Evolutionary conservation across 177 flowering plant species (phyloP).

Genomic region (Tripterygium wilfordii): DNA sequence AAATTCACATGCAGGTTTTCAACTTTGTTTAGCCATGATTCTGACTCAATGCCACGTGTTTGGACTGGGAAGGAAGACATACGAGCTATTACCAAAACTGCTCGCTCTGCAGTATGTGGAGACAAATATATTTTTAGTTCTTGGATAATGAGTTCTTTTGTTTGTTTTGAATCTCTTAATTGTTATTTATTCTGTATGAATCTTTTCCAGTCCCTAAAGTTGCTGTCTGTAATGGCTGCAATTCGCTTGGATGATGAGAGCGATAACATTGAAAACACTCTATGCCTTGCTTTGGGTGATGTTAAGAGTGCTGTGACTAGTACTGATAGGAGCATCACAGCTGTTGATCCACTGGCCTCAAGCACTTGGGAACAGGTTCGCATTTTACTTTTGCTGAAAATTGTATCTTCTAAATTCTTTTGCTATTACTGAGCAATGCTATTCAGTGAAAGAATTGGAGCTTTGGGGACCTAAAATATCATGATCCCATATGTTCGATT

Average conservation of each 20-base stretch:
- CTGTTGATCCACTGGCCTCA: slow-evolving; percentile 84
- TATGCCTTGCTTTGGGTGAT: slow-evolving; percentile 63
- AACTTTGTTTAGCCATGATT: slow-evolving; percentile 80
- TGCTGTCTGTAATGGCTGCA: slow-evolving; percentile 87
- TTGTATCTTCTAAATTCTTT: background rate
- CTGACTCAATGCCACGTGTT: slow-evolving; percentile 95
- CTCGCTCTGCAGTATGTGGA: slow-evolving; percentile 83
- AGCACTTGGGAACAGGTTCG: slow-evolving; percentile 94
- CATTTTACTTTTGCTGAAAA: slow-evolving; percentile 2
- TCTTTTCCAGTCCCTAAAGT: slow-evolving; percentile 72
- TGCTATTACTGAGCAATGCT: too few relatives aligned
- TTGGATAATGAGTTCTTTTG: background rate
- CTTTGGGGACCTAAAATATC: too few relatives aligned
- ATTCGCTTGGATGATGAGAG: slow-evolving; percentile 72
- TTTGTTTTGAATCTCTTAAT: slow-evolving; percentile 4
- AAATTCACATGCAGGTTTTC: slow-evolving; percentile 54
- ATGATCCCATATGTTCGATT: too few relatives aligned
- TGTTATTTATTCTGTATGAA: slow-evolving; percentile 2
- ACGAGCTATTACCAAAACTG: slow-evolving; percentile 83
- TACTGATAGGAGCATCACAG: slow-evolving; percentile 45
- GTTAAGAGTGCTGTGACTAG: slow-evolving; percentile 20
- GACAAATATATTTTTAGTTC: background rate
- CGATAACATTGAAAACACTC: slow-evolving; percentile 64
- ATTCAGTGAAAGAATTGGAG: too few relatives aligned
- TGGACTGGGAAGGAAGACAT: slow-evolving; percentile 99